phyloP scores from a whole-genome alignment of 176 grass and related monocot genomes.

The Hordeum marinum region DNA sequence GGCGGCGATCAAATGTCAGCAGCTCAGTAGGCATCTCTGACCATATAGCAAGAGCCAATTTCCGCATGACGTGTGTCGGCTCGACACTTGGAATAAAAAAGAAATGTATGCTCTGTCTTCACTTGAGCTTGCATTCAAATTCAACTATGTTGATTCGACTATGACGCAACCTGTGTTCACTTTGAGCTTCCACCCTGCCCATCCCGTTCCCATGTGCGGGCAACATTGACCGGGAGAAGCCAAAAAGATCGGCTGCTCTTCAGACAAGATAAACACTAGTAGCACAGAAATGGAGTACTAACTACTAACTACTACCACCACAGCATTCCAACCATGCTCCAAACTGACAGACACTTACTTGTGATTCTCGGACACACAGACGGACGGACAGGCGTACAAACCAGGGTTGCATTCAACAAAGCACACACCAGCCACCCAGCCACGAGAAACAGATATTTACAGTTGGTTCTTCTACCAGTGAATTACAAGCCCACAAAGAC shows the following conservation, averaged over 20 bases:
- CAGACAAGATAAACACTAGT: not conserved
- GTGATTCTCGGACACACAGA: not conserved
- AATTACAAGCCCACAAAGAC: not conserved
- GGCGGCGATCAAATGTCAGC: too few species aligned
- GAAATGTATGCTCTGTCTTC: too few species aligned
- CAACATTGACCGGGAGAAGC: not conserved
- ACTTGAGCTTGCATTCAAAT: too few species aligned
- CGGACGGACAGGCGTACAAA: not conserved
- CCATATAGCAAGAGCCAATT: not conserved
- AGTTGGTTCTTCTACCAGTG: not conserved
- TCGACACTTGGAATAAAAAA: not conserved
- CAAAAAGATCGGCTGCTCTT: not conserved
- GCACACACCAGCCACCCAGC: conserved; percentile 7
- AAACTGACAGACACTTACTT: not conserved
- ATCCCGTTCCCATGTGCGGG: not conserved
- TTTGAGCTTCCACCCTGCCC: not conserved
- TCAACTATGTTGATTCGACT: not conserved
- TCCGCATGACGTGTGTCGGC: not conserved
- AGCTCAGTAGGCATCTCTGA: too few species aligned
- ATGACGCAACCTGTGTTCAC: too few species aligned
- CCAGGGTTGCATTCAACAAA: not conserved
- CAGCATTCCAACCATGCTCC: not conserved
- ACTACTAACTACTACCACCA: too few species aligned
- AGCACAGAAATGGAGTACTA: too few species aligned
- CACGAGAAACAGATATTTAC: too few species aligned